phyloP scores from a whole-genome alignment of 306 rosid genomes.

The Myrica gale region DNA sequence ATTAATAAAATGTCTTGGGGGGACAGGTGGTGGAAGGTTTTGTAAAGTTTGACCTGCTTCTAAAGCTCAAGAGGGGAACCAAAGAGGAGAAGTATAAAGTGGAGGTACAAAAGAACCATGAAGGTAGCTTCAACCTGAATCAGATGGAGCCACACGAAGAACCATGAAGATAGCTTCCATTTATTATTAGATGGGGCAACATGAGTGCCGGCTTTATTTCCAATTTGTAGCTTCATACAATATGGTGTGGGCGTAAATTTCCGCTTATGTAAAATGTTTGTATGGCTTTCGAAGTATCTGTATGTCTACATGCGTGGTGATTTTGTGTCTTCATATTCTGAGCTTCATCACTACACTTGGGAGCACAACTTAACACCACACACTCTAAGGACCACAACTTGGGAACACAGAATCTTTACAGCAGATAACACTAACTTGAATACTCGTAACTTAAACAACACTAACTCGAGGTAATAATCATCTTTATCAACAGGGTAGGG shows the following conservation, averaged over 20 bases:
- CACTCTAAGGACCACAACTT: no score
- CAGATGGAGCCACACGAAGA: slow-evolving; percentile 46
- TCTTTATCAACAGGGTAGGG: no score
- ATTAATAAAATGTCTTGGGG: not conserved
- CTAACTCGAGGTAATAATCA: no score
- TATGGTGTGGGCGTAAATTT: not conserved
- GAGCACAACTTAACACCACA: no score
- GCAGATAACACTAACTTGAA: no score
- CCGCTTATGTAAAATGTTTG: no score
- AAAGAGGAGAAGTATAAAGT: slow-evolving; percentile 65
- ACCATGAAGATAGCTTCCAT: slow-evolving; percentile 53
- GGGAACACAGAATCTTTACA: no score
- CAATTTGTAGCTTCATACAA: not conserved
- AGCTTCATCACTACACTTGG: not conserved
- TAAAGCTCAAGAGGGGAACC: slow-evolving; percentile 56
- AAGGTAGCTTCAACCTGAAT: slow-evolving; percentile 59
- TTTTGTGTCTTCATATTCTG: not conserved
- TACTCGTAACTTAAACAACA: no score
- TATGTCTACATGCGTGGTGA: not conserved
- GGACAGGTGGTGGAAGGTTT: slow-evolving; percentile 57
- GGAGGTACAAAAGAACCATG: slow-evolving; percentile 60
- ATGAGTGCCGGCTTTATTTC: slow-evolving; percentile 34
- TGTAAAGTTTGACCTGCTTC: slow-evolving; percentile 58
- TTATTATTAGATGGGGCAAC: slow-evolving; percentile 54
- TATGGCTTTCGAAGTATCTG: no score